These are phyloP conservation scores for Sporothrix curviconia DNA, from an alignment of 2,329 filamentous ascomycete genomes.

Conservation along the genomic window DNA sequence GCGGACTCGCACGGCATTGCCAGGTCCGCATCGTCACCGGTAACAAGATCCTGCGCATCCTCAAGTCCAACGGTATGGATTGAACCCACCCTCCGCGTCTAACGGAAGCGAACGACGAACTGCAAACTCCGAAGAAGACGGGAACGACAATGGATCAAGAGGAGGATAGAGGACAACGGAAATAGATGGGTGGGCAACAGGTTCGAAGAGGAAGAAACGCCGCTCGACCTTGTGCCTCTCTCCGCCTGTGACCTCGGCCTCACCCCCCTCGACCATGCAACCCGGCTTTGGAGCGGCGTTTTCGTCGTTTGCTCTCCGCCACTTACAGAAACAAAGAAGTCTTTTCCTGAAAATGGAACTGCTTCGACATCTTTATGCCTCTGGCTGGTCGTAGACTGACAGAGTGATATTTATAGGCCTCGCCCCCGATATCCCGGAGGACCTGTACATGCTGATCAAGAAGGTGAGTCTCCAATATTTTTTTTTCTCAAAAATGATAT, in stretches of 20 bases:
- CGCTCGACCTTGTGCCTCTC: neutral
- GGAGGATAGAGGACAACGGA: neutral
- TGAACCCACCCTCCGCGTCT: slow-evolving; percentile 25
- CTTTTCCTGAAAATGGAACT: neutral
- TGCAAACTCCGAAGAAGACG: neutral
- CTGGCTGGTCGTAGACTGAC: slow-evolving; percentile 88
- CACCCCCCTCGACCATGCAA: neutral
- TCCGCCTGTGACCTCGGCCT: slow-evolving; percentile 21
- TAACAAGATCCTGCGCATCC: slow-evolving; percentile 99
- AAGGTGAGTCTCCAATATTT: slow-evolving; percentile 57
- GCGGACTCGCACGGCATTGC: slow-evolving; percentile 96
- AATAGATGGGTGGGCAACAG: too few relatives aligned
- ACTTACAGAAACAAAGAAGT: neutral
- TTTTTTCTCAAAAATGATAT: neutral
- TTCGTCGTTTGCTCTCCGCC: neutral
- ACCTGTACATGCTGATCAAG: slow-evolving; percentile 99
- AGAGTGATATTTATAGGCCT: slow-evolving; percentile 92
- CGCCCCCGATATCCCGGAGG: slow-evolving; percentile 96
- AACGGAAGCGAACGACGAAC: neutral
- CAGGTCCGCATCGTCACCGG: slow-evolving; percentile 97
- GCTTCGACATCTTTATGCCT: slow-evolving; percentile 50
- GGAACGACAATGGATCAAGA: neutral
- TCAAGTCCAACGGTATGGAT: slow-evolving; percentile 92
- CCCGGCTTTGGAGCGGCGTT: neutral
- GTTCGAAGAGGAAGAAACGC: neutral